A percentile compares a stretch with the other conserved stretches of the same genome.
Evolutionary conservation across 495 filamentous ascomycete genomes (phyloP).

Genomic region (Penicillium soppii): DNA sequence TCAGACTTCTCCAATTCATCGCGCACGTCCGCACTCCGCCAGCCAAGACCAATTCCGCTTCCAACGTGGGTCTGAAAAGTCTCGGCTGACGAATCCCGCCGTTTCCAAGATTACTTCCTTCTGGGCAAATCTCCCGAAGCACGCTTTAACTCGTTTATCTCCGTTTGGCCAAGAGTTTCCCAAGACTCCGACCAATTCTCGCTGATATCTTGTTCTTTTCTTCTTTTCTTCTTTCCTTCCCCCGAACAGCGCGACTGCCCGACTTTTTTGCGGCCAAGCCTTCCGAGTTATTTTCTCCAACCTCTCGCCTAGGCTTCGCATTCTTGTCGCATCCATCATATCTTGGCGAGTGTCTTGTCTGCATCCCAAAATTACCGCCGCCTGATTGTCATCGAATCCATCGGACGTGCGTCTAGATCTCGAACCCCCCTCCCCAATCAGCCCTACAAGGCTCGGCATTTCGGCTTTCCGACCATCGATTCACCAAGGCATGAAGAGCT

Average conservation of each 20-base stretch:
- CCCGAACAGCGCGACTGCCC: neutral
- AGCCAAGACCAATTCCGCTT: conserved; percentile 26
- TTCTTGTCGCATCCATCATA: conserved; percentile 5
- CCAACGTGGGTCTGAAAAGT: conserved; percentile 23
- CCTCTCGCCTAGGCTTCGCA: neutral
- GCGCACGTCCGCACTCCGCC: conserved; percentile 9
- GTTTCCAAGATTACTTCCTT: conserved; percentile 13
- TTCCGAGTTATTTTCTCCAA: neutral
- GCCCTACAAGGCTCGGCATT: conserved; percentile 21
- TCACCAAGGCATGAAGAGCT: conserved; percentile 33
- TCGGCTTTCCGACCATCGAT: conserved; percentile 2
- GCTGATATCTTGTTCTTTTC: conserved; percentile 15
- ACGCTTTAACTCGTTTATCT: conserved; percentile 14
- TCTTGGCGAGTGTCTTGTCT: conserved; percentile 5
- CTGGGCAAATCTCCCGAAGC: conserved; percentile 21
- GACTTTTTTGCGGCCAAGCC: conserved; percentile 1
- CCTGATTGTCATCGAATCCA: neutral
- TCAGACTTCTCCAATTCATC: neutral
- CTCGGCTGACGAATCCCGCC: conserved; percentile 35
- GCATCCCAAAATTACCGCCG: neutral
- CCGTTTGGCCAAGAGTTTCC: conserved; percentile 21
- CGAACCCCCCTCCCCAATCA: conserved; percentile 4
- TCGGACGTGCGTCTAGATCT: conserved; percentile 1
- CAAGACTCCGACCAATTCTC: conserved; percentile 20
- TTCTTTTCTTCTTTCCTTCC: conserved; percentile 12